phyloP scores from a whole-genome alignment of 2,329 filamentous ascomycete species.

The Talaromyces sp. region DNA sequence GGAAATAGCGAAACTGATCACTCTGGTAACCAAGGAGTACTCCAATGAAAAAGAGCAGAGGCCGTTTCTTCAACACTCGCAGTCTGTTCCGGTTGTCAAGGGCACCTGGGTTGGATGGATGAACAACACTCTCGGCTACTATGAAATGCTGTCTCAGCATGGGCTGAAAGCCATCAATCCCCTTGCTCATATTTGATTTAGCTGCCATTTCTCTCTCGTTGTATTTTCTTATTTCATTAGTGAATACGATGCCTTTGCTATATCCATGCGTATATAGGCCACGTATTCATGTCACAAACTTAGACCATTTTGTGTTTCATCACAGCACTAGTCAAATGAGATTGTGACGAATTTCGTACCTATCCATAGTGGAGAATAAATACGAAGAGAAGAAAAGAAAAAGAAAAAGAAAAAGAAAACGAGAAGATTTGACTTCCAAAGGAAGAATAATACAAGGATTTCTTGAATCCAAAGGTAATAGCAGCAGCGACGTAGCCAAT shows the following conservation, averaged over 20 bases:
- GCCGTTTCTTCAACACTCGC: not conserved
- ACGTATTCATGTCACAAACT: not conserved
- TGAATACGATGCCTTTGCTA: not conserved
- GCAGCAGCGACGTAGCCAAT: too few species aligned
- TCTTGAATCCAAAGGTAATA: not conserved
- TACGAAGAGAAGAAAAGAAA: too few species aligned
- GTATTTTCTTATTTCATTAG: not conserved
- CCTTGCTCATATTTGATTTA: not conserved
- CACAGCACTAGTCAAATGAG: too few species aligned
- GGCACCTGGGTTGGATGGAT: constrained; percentile 1
- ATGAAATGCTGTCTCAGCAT: not conserved
- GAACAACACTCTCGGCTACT: not conserved
- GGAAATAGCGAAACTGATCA: not conserved
- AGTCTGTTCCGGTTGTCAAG: not conserved
- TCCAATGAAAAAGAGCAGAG: not conserved
- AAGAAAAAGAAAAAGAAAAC: not conserved
- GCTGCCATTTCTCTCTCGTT: not conserved
- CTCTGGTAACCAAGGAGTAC: not conserved
- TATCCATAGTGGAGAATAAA: too few species aligned
- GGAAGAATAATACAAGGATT: too few species aligned
- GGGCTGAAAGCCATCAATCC: not conserved
- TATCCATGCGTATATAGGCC: not conserved
- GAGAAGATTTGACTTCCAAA: not conserved
- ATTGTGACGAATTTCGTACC: too few species aligned
- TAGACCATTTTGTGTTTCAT: too few species aligned